Evolutionary conservation across 306 rosid species (phyloP), one percentile per base, ranked within the genome.

Genomic region (Glycine tomentella): DNA sequence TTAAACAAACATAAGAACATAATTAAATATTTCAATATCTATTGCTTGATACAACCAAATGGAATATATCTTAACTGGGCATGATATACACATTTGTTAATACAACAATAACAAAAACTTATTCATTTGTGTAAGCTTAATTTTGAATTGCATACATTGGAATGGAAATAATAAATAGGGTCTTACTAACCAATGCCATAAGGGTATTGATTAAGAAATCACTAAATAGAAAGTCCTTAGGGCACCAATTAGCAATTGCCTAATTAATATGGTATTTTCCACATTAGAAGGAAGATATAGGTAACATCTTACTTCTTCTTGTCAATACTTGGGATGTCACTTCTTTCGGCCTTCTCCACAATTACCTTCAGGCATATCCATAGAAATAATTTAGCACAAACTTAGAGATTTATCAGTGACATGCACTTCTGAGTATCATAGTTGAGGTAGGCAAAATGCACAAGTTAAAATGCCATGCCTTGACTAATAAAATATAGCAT

Each of bases 271-370:
- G 69, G 75, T 20, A 62, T 12, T 56, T 36, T 79, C 49, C 62
- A 81, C 51, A 40, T 34, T 42, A 49, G 56, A 69, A 13, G 74
- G 40, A 71, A 69, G 78, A 25, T 40, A 61, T 7, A 25, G 25
- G 55, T 62, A 79, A 9, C 69, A 38, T 38, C 44, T 90, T 85
- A 92, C 97, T 92, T 90, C 83, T 92, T 92, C 93, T 90, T 92
- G 79, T 90, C 95, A 69, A 90, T 89, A 80, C 90, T 84, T 57
- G 92, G 95, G 80, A 92, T 88, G 68, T 92, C 97, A 89, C 93
- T 90, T 84, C 91, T 89, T 82, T 92, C 97, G 6, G 91, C 93
- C 89, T 88, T 92, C 88, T 92, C 97, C 83, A 92, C 97, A 58
- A 92, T 92, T 75, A 92, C 95, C 97, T 92, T 80, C 40, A 87